Evolutionary conservation across 2,329 filamentous ascomycete genomes (phyloP).

Genomic region (Scleromitrula shiraiana): DNA sequence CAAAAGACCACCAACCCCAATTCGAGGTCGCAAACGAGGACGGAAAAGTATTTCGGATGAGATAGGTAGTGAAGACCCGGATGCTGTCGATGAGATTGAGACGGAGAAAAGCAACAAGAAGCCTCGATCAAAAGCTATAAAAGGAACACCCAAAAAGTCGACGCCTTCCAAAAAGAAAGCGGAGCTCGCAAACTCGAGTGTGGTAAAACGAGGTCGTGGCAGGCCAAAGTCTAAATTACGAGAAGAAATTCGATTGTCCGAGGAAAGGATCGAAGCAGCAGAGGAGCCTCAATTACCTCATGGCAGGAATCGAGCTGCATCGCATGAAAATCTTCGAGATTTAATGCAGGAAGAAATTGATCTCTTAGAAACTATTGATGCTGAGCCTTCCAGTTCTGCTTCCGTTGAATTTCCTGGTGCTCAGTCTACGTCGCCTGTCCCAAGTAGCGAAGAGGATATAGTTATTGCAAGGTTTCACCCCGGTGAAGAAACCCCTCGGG

Average conservation of each 20-base stretch:
- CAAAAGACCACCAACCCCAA: slow-evolving; percentile 23
- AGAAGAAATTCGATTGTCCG: slow-evolving; percentile 7
- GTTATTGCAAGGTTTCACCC: slow-evolving; percentile 23
- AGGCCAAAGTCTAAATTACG: slow-evolving; percentile 6
- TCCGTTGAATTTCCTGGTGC: slow-evolving; percentile 20
- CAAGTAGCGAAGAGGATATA: slow-evolving; percentile 17
- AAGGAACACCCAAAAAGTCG: slow-evolving; percentile 15
- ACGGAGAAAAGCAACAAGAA: slow-evolving; percentile 18
- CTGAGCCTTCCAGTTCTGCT: not conserved
- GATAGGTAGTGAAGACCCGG: slow-evolving; percentile 20
- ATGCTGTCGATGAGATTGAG: slow-evolving; percentile 19
- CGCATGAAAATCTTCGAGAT: slow-evolving; percentile 4
- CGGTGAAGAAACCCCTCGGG: slow-evolving; percentile 20
- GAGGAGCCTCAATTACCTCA: slow-evolving; percentile 12
- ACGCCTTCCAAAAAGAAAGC: slow-evolving; percentile 13
- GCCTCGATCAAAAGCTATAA: slow-evolving; percentile 24
- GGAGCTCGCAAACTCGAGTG: slow-evolving; percentile 1
- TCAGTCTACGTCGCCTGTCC: slow-evolving; percentile 15
- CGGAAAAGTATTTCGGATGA: slow-evolving; percentile 25
- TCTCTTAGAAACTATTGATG: slow-evolving; percentile 7
- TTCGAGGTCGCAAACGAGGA: slow-evolving; percentile 16
- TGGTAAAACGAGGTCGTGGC: slow-evolving; percentile 5
- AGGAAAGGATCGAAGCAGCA: slow-evolving; percentile 18
- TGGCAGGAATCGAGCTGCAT: not conserved
- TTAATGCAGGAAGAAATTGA: slow-evolving; percentile 8